Evolutionary conservation across 2,329 filamentous ascomycete genomes (phyloP).

Genomic region (Lasiodiplodia citricola): DNA sequence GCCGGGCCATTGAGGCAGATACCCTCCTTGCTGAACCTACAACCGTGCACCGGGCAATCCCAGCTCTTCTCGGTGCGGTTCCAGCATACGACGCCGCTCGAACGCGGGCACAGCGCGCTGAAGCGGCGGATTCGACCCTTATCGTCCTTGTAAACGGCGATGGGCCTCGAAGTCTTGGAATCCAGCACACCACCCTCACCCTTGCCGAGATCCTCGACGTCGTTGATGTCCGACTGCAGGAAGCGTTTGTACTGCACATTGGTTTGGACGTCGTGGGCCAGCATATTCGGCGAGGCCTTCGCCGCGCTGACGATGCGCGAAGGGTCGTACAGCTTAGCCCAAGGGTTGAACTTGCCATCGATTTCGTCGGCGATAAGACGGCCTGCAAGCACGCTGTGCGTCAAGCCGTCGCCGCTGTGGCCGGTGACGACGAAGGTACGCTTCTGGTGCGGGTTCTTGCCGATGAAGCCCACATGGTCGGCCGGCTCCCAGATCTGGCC

Average conservation of each 20-base stretch:
- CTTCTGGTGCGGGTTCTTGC: constrained; percentile 58
- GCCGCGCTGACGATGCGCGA: constrained; percentile 53
- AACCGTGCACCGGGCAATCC: constrained; percentile 59
- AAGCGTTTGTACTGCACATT: constrained; percentile 63
- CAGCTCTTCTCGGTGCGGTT: constrained; percentile 60
- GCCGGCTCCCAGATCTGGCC: constrained; percentile 63
- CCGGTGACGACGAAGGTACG: constrained; percentile 62
- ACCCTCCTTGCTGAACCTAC: constrained; percentile 51
- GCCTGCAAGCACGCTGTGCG: constrained; percentile 60
- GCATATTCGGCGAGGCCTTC: constrained; percentile 53
- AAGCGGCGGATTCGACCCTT: constrained; percentile 56
- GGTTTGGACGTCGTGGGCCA: constrained; percentile 60
- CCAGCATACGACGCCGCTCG: constrained; percentile 63
- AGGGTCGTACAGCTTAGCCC: constrained; percentile 58
- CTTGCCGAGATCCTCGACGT: constrained; percentile 60
- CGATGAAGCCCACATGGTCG: constrained; percentile 62
- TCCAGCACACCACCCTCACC: constrained; percentile 62
- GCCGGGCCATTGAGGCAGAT: constrained; percentile 49
- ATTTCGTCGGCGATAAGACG: constrained; percentile 61
- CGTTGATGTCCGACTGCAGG: constrained; percentile 58
- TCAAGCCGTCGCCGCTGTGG: constrained; percentile 63
- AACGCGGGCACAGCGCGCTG: constrained; percentile 62
- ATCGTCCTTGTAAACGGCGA: constrained; percentile 64
- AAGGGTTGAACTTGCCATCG: constrained; percentile 54
- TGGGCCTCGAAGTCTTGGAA: constrained; percentile 50